These are phyloP conservation scores for Citrullus amarus DNA, from an alignment of 306 rosid species.

Conservation along the genomic window DNA sequence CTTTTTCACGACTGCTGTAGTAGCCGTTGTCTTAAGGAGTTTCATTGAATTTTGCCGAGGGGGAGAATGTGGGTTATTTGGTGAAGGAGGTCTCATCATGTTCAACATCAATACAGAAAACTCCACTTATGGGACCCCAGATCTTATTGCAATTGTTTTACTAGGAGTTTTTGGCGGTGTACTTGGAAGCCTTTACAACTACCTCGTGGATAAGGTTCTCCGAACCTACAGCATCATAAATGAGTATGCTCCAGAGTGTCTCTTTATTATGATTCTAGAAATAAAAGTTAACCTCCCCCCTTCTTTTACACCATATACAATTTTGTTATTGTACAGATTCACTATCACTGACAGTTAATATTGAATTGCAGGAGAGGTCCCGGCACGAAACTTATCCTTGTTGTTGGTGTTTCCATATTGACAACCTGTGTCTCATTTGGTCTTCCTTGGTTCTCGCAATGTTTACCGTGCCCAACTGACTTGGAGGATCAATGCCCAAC, in stretches of 20 bases:
- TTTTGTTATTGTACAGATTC: neutral
- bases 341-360: constrained; percentile 19
- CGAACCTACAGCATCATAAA: constrained; percentile 65
- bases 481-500: constrained; percentile 48
- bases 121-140: constrained; percentile 31
- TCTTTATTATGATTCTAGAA: neutral
- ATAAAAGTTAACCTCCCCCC: neutral
- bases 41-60: constrained; percentile 39
- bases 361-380: constrained; percentile 64
- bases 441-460: constrained; percentile 61
- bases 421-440: constrained; percentile 54
- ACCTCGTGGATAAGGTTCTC: constrained; percentile 65
- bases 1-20: constrained; percentile 72
- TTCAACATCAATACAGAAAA: constrained; percentile 45
- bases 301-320: neutral
- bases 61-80: constrained; percentile 60
- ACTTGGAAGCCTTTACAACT: constrained; percentile 67
- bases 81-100: constrained; percentile 76
- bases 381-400: constrained; percentile 43
- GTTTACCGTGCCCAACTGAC: constrained; percentile 56
- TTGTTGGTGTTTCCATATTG: constrained; percentile 37
- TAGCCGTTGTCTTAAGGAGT: constrained; percentile 57
- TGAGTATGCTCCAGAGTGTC: constrained; percentile 41
- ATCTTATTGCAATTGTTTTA: constrained; percentile 40
- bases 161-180: constrained; percentile 64